Evolutionary conservation across 768 basidiomycete genomes (phyloP).

Genomic region (Neoboletus subvelutipes): DNA sequence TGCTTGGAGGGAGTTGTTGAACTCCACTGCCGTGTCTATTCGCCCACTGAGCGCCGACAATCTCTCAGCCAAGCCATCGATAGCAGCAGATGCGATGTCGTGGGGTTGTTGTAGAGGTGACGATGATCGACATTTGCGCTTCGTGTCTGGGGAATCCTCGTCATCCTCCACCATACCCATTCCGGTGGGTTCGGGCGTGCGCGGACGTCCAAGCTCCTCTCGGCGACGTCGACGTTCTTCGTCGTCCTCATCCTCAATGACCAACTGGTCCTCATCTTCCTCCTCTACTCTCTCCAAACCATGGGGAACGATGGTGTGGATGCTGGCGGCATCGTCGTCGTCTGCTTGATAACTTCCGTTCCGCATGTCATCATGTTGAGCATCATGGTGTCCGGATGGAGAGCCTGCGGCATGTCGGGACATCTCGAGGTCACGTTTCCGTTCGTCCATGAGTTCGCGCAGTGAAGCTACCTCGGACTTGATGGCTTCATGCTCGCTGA

Average conservation of each 20-base stretch:
- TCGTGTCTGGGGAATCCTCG: slow-evolving; percentile 34
- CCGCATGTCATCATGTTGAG: slow-evolving; percentile 19
- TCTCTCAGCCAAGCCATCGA: slow-evolving; percentile 61
- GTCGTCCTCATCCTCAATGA: slow-evolving; percentile 40
- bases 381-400: slow-evolving; percentile 24
- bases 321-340: slow-evolving; percentile 70
- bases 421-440: slow-evolving; percentile 48
- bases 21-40: slow-evolving; percentile 70
- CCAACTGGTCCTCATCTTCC: slow-evolving; percentile 63
- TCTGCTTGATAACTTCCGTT: slow-evolving; percentile 41
- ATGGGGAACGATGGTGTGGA: slow-evolving; percentile 68
- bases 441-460: slow-evolving; percentile 69
- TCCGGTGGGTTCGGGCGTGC: slow-evolving; percentile 77
- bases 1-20: slow-evolving; percentile 69
- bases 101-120: slow-evolving; percentile 20
- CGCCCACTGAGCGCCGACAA: slow-evolving; percentile 64
- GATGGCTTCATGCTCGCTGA: slow-evolving; percentile 83
- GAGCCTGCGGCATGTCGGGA: slow-evolving; percentile 24
- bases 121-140: slow-evolving; percentile 17
- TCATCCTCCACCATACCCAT: slow-evolving; percentile 52
- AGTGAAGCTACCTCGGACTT: slow-evolving; percentile 74
- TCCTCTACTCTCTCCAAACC: slow-evolving; percentile 72
- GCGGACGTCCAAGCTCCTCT: slow-evolving; percentile 66
- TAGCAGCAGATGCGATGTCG: slow-evolving; percentile 33
- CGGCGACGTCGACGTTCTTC: slow-evolving; percentile 46